Conservation (phyloP, 495 filamentous ascomycete species). For the Penicillium herquei region DNA sequence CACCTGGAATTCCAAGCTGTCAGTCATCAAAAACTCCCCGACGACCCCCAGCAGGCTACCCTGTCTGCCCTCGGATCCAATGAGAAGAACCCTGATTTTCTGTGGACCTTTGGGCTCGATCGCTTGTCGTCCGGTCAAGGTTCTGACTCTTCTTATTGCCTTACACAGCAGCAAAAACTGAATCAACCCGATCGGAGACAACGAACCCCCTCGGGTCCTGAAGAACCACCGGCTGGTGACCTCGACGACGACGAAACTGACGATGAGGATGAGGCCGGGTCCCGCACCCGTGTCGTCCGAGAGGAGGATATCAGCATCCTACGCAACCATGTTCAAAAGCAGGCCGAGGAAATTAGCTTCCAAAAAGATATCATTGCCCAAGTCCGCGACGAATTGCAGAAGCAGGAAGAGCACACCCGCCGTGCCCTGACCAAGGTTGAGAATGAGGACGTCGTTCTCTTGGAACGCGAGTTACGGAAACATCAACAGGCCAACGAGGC, state of each 20-base stretch:
- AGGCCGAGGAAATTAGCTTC: slow-evolving; percentile 72
- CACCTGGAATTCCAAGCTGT: slow-evolving; percentile 66
- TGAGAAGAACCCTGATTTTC: slow-evolving; percentile 36
- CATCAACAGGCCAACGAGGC: slow-evolving; percentile 98
- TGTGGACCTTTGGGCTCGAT: slow-evolving; percentile 41
- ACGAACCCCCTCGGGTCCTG: slow-evolving; percentile 22
- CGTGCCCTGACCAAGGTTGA: slow-evolving; percentile 56
- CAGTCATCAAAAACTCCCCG: slow-evolving; percentile 57
- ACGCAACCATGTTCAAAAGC: slow-evolving; percentile 73
- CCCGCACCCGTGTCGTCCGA: slow-evolving; percentile 49
- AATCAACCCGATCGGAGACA: slow-evolving; percentile 30
- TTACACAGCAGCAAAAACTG: slow-evolving; percentile 41
- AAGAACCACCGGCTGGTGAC: slow-evolving; percentile 30
- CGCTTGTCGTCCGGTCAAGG: slow-evolving; percentile 36
- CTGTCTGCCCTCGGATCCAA: slow-evolving; percentile 53
- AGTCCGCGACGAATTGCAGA: slow-evolving; percentile 63
- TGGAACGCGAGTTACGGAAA: slow-evolving; percentile 92
- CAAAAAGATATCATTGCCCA: slow-evolving; percentile 69
- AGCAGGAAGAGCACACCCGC: slow-evolving; percentile 61
- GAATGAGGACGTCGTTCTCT: slow-evolving; percentile 60
- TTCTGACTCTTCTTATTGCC: slow-evolving; percentile 42
- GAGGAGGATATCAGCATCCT: slow-evolving; percentile 70
- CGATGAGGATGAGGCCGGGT: slow-evolving; percentile 38
- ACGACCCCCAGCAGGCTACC: slow-evolving; percentile 57
- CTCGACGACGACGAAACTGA: slow-evolving; percentile 42